Conservation (phyloP, 768 basidiomycete genomes). For the Hygrophorus russula region DNA sequence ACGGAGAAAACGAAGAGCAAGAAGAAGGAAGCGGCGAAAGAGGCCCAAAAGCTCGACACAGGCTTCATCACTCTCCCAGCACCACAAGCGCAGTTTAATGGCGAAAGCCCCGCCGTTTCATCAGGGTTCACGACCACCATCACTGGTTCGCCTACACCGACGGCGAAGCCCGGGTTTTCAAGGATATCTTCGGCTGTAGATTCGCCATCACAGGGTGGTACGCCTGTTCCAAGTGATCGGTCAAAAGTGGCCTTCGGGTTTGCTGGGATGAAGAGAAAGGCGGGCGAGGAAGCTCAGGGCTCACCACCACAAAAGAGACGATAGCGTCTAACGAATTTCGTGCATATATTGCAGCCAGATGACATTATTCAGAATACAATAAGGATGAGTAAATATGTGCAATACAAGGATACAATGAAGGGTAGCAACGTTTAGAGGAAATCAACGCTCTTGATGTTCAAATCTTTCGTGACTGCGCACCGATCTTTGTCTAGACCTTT, state of each 20-base stretch:
- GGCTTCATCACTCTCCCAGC: constrained; percentile 71
- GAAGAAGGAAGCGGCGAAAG: constrained; percentile 61
- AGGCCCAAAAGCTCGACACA: constrained; percentile 32
- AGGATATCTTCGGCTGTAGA: constrained; percentile 55
- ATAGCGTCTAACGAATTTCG: constrained; percentile 9
- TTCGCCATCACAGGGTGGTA: constrained; percentile 34
- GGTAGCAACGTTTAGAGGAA: constrained; percentile 33
- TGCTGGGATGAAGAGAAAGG: constrained; percentile 64
- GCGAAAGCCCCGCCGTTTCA: constrained; percentile 36
- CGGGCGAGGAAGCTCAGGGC: constrained; percentile 53
- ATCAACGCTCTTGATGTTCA: constrained; percentile 60
- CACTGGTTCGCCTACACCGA: constrained; percentile 37
- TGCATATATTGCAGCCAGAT: too few species aligned
- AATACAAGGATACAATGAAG: too few species aligned
- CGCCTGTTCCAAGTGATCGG: constrained; percentile 53
- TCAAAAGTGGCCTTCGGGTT: constrained; percentile 71
- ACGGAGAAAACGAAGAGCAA: constrained; percentile 65
- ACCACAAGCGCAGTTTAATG: constrained; percentile 33
- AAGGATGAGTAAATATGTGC: too few species aligned
- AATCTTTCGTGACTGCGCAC: constrained; percentile 58
- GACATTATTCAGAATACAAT: too few species aligned
- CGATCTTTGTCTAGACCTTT: constrained; percentile 70
- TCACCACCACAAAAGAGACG: constrained; percentile 57
- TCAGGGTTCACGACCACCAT: constrained; percentile 19
- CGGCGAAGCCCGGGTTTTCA: constrained; percentile 66